Evolutionary conservation across 2,329 filamentous ascomycete genomes (phyloP).

Genomic region (Huntiella abstrusa): DNA sequence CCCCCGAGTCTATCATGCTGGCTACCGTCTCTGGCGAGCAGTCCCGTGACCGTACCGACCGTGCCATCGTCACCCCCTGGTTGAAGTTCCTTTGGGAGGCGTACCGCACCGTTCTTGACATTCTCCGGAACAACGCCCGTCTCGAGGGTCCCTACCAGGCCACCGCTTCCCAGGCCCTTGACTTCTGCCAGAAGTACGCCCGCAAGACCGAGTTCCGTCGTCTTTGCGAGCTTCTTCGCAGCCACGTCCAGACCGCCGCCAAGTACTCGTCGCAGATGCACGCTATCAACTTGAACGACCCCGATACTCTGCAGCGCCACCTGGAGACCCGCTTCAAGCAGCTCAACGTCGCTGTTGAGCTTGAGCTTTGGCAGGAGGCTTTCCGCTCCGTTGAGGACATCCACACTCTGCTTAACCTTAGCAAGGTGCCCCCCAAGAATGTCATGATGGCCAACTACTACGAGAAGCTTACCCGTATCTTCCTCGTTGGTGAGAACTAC

Average conservation of each 20-base stretch:
- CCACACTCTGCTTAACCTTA: constrained; percentile 88
- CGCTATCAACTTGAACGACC: constrained; percentile 95
- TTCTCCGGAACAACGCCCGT: constrained; percentile 95
- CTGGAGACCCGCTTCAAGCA: constrained; percentile 97
- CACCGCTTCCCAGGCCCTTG: constrained; percentile 93
- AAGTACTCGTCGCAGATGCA: constrained; percentile 99
- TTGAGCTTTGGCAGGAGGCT: constrained; percentile 97
- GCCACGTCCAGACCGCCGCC: constrained; percentile 96
- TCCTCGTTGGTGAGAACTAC: constrained; percentile 98
- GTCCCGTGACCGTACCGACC: constrained; percentile 89
- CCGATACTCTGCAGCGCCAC: constrained; percentile 91
- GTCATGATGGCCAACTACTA: constrained; percentile 99
- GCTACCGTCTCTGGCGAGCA: constrained; percentile 97
- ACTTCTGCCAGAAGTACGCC: constrained; percentile 95
- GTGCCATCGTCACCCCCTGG: constrained; percentile 96
- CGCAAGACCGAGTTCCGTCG: constrained; percentile 98
- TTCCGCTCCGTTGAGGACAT: constrained; percentile 99
- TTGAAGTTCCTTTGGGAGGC: constrained; percentile 99
- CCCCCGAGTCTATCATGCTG: constrained; percentile 90
- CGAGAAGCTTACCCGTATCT: constrained; percentile 96
- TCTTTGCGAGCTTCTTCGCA: constrained; percentile 91
- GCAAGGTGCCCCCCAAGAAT: constrained; percentile 96
- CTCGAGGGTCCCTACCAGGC: constrained; percentile 97
- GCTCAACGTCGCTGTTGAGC: constrained; percentile 90
- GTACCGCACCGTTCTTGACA: constrained; percentile 93